Evolutionary conservation across 352 stramenopile genomes (phyloP).

Genomic region (Phytophthora pluvialis): DNA sequence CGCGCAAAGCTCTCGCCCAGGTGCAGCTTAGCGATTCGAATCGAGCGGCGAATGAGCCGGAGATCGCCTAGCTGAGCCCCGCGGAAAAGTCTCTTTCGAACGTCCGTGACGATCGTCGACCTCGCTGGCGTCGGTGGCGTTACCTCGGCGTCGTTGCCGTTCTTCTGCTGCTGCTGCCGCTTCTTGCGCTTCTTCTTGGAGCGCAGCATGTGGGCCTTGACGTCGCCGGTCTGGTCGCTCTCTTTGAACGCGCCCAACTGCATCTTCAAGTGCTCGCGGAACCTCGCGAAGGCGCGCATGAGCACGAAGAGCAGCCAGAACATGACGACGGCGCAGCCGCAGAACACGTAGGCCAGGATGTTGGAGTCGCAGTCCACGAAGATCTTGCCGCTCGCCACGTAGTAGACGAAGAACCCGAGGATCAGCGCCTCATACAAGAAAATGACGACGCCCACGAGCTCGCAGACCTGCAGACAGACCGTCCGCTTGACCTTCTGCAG

Average conservation of each 20-base stretch:
- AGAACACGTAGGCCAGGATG: conserved; percentile 56
- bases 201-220: conserved; percentile 71
- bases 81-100: conserved; percentile 78
- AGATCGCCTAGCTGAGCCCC: conserved; percentile 74
- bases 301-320: conserved; percentile 73
- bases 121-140: conserved; percentile 21
- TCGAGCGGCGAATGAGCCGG: conserved; percentile 55
- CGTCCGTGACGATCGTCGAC: conserved; percentile 51
- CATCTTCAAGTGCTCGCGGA: conserved; percentile 88
- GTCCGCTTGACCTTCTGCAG: conserved; percentile 85
- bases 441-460: conserved; percentile 65
- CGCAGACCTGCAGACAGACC: conserved; percentile 77
- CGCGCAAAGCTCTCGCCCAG: conserved; percentile 62
- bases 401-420: conserved; percentile 60
- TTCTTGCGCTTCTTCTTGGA: conserved; percentile 61
- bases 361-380: conserved; percentile 63
- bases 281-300: conserved; percentile 74
- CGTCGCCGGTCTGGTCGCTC: conserved; percentile 80
- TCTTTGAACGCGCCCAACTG: conserved; percentile 84
- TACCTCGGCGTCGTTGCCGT: conserved; percentile 16
- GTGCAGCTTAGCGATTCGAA: conserved; percentile 59
- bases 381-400: conserved; percentile 56
- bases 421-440: conserved; percentile 62
- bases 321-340: conserved; percentile 45
- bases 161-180: conserved; percentile 43